Evolutionary conservation across 805 yeast species (phyloP).

Genomic region (Ogataea polymorpha): DNA sequence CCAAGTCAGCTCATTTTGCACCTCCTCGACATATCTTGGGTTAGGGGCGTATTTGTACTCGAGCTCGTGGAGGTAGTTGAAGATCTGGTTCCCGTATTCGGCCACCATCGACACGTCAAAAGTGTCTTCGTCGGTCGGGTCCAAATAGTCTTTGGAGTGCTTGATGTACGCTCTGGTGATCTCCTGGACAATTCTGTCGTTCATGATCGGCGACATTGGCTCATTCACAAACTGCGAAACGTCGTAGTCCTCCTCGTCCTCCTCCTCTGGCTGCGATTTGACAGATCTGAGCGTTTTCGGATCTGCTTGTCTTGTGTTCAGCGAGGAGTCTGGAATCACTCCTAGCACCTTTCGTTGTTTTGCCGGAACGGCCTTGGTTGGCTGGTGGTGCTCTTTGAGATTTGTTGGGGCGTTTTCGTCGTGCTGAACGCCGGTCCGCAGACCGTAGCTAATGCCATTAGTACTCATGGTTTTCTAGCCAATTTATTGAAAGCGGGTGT

Average conservation of each 20-base stretch:
- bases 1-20: conserved; percentile 70
- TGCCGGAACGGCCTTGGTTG: conserved; percentile 1
- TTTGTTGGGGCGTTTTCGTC: conserved; percentile 25
- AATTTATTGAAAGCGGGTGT: conserved; percentile 17
- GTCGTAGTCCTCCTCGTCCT: conserved; percentile 36
- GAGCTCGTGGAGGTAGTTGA: conserved; percentile 68
- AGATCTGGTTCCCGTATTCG: conserved; percentile 87
- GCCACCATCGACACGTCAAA: conserved; percentile 87
- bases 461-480: conserved; percentile 21
- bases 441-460: conserved; percentile 11
- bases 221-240: conserved; percentile 22
- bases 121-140: conserved; percentile 79
- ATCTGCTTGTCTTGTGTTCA: conserved; percentile 20
- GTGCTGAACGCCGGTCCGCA: conserved; percentile 12
- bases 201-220: conserved; percentile 62
- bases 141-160: conserved; percentile 51
- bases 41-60: conserved; percentile 72
- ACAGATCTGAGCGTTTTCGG: not conserved
- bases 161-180: conserved; percentile 48
- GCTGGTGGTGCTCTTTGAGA: conserved; percentile 3
- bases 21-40: conserved; percentile 66
- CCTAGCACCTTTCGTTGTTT: conserved; percentile 28
- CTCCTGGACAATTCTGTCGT: conserved; percentile 45
- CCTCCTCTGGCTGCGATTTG: conserved; percentile 14
- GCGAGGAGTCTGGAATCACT: conserved; percentile 26